Conservation (phyloP, 1,284 basidiomycete species). For the Rhodotorula sp. region DNA sequence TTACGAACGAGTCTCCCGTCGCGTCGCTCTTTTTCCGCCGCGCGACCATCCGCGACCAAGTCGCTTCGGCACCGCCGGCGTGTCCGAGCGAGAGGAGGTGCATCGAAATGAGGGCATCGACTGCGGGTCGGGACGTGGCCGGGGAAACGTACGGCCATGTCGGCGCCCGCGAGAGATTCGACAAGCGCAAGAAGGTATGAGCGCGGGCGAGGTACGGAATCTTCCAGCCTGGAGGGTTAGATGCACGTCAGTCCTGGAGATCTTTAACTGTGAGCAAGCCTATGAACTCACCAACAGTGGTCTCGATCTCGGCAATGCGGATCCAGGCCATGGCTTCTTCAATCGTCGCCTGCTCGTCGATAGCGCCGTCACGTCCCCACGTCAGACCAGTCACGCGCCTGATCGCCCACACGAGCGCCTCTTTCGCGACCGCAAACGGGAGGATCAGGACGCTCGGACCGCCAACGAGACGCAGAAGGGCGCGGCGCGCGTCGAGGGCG, state of each 20-base stretch:
- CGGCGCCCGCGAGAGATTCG: conserved; percentile 38
- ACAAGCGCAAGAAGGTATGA: conserved; percentile 40
- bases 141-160: conserved; percentile 34
- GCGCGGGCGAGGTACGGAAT: conserved; percentile 31
- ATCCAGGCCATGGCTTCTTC: conserved; percentile 40
- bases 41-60: conserved; percentile 33
- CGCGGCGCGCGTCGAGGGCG: conserved; percentile 22
- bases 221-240: conserved; percentile 14
- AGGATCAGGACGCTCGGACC: conserved; percentile 18
- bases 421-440: conserved; percentile 16
- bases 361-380: conserved; percentile 2
- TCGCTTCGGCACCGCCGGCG: conserved; percentile 22
- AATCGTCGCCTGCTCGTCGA: conserved; percentile 7
- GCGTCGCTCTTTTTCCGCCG: conserved; percentile 31
- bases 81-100: conserved; percentile 29
- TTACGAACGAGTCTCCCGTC: conserved; percentile 28
- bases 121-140: conserved; percentile 21
- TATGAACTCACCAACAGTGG: conserved; percentile 29
- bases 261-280: background rate
- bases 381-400: conserved; percentile 8
- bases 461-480: conserved; percentile 29
- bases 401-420: conserved; percentile 17
- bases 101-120: conserved; percentile 37
- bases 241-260: background rate
- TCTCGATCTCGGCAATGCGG: conserved; percentile 42